Evolutionary conservation across 163 green algal genomes (phyloP).

Genomic region (Smithsoniella earleae): DNA sequence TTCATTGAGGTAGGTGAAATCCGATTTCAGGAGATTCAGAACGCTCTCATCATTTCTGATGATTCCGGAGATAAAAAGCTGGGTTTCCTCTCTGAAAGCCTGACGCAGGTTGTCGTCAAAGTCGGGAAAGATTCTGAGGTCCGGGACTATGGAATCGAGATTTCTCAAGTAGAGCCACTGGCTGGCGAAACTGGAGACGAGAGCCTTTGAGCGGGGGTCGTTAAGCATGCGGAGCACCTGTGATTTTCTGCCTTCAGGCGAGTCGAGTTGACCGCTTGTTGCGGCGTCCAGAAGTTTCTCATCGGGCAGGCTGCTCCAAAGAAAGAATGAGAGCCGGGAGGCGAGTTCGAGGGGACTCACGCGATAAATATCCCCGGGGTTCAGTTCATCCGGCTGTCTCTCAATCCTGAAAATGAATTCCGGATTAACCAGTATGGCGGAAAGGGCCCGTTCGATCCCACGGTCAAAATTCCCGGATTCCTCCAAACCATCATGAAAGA

Average conservation of each 20-base stretch:
- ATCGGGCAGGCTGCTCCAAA: too few species aligned
- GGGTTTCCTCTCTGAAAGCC: neutral
- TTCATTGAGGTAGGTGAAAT: neutral
- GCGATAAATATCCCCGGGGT: too few species aligned
- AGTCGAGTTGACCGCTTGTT: too few species aligned
- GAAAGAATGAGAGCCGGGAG: too few species aligned
- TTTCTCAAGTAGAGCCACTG: neutral
- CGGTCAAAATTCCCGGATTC: too few species aligned
- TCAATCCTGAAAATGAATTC: too few species aligned
- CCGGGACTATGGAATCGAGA: neutral
- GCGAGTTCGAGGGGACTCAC: too few species aligned
- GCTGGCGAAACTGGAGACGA: neutral
- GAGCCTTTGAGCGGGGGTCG: neutral
- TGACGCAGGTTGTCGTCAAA: conserved; percentile 1
- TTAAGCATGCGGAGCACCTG: neutral
- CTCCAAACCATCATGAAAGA: too few species aligned
- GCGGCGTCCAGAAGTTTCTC: too few species aligned
- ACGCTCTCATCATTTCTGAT: neutral
- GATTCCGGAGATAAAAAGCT: neutral
- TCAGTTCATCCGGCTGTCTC: too few species aligned
- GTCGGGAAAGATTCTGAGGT: neutral
- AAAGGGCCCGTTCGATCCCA: too few species aligned
- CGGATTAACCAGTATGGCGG: too few species aligned
- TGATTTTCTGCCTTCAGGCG: neutral
- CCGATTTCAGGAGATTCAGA: neutral